Percentiles rank a stretch among this genome's conserved stretches.
These are phyloP conservation scores for Fereydounia khargensis DNA, from an alignment of 1,284 basidiomycete species.

Conservation along the genomic window DNA sequence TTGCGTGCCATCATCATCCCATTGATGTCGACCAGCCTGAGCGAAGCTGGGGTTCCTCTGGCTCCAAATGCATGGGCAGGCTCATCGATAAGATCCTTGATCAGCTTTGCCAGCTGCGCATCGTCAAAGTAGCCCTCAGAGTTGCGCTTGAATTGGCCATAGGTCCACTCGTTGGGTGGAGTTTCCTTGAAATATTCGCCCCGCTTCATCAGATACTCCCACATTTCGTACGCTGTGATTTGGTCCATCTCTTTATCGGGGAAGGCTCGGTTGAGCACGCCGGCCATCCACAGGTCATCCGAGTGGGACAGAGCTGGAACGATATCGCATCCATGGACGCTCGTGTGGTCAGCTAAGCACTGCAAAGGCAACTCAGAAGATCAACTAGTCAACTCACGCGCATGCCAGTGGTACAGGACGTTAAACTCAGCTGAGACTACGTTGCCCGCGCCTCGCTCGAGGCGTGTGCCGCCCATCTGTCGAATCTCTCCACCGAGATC, in stretches of 20 bases:
- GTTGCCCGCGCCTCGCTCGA: slow-evolving; percentile 14
- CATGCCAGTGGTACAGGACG: slow-evolving; percentile 24
- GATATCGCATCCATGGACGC: slow-evolving; percentile 6
- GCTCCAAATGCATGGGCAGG: slow-evolving; percentile 75
- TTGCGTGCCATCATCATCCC: slow-evolving; percentile 71
- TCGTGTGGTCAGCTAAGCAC: slow-evolving; percentile 3
- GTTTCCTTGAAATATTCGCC: not conserved
- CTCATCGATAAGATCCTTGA: slow-evolving; percentile 60
- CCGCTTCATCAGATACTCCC: slow-evolving; percentile 52
- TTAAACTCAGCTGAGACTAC: slow-evolving; percentile 7
- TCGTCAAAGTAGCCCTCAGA: slow-evolving; percentile 68
- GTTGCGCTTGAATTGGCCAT: slow-evolving; percentile 65
- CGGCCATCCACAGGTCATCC: slow-evolving; percentile 20
- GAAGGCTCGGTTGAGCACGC: slow-evolving; percentile 1
- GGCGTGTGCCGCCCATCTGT: slow-evolving; percentile 3
- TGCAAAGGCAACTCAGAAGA: slow-evolving; percentile 13
- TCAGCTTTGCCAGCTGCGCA: slow-evolving; percentile 65
- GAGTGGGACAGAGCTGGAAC: slow-evolving; percentile 7
- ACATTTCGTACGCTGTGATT: slow-evolving; percentile 67
- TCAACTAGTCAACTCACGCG: not conserved
- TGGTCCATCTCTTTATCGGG: slow-evolving; percentile 30
- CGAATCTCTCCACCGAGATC: slow-evolving; percentile 16
- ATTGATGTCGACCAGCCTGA: slow-evolving; percentile 76
- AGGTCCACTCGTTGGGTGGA: slow-evolving; percentile 66
- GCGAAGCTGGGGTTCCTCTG: slow-evolving; percentile 69